Evolutionary conservation across 1,284 basidiomycete genomes (phyloP), one percentile per base, ranked within the genome.

Genomic region (Marasmius oreades): DNA sequence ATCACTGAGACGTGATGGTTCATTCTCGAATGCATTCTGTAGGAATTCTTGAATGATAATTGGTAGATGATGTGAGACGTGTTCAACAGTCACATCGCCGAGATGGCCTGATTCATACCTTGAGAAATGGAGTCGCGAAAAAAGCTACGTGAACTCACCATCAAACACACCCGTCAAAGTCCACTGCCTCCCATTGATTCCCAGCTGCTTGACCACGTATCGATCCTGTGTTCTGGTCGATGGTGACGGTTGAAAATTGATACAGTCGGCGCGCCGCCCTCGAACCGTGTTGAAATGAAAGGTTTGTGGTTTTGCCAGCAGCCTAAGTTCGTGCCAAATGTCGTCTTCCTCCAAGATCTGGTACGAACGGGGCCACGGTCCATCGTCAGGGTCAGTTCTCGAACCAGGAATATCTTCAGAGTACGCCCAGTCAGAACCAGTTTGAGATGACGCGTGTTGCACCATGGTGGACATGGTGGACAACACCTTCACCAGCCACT

Each of bases 161-260:
- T 88, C 86, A 63, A 88, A 88, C 33, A 88, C 82, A 39, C 82
- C 84, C 0, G 82, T 82, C 60, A 88, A 77, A 8, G 76, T 76
- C 86, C 86, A 88, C 50, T 70, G 71, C 34, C 72, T 75, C 5
- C 82, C 84, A 53, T 75, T 72, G 50, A 88, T 69, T 37, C 81
- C 70, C 60, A 88, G 73, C 63, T 80, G 73, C 16, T 79, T 79
- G 55, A 86, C 76, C 28, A 82, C 76, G 61, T 84, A 82, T 52
- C 86, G 77, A 63, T 88, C 85, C 69, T 88, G 85, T 0, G 73
- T 76, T 58, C 70, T 73, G 22, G 76, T 73, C 4, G 65, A 70
- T 1, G 70, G 68, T 42, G 79, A 84, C 2, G 84, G 84, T 61
- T 86, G 84, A 57, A 86, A 87, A 61, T 85, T 84, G 64, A 86